Conservation (phyloP, 345 rosid species). For the Litchi chinensis region DNA sequence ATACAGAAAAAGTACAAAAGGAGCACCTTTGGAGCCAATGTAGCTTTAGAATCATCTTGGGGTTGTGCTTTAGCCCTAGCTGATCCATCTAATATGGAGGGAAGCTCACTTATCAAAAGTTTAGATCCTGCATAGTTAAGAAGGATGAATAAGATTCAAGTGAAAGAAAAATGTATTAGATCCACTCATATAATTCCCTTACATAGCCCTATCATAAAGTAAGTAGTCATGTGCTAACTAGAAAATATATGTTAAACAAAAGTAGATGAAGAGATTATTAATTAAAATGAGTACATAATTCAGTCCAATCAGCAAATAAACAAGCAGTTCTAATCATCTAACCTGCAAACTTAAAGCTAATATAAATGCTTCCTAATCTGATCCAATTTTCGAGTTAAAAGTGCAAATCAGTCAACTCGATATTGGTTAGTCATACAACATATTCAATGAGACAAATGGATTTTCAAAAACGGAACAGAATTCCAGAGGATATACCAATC, state of each 20-base stretch:
- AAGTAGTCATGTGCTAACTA: slow-evolving; percentile 5
- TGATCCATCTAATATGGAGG: slow-evolving; percentile 74
- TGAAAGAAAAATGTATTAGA: not conserved
- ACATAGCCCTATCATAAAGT: slow-evolving; percentile 1
- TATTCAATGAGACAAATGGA: not conserved
- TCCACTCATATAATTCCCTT: not conserved
- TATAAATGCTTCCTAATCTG: not conserved
- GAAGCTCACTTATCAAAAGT: slow-evolving; percentile 76
- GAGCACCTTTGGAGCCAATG: slow-evolving; percentile 87
- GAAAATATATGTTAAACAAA: not conserved
- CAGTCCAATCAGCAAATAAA: not conserved
- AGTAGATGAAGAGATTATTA: not conserved
- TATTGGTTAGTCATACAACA: not conserved
- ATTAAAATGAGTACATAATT: not conserved
- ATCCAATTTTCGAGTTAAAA: not conserved
- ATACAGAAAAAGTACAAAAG: not conserved
- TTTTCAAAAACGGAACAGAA: not conserved
- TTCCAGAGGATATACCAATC: not conserved
- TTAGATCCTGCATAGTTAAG: slow-evolving; percentile 60
- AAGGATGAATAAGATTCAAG: not conserved
- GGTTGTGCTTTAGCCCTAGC: slow-evolving; percentile 71
- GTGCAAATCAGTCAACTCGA: not conserved
- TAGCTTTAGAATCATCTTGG: slow-evolving; percentile 85
- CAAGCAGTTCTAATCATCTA: not conserved
- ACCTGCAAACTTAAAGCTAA: not conserved